Evolutionary conservation across 2,329 filamentous ascomycete genomes (phyloP), one percentile per base, ranked within the genome.

Genomic region (Colletotrichum gloeosporioides): DNA sequence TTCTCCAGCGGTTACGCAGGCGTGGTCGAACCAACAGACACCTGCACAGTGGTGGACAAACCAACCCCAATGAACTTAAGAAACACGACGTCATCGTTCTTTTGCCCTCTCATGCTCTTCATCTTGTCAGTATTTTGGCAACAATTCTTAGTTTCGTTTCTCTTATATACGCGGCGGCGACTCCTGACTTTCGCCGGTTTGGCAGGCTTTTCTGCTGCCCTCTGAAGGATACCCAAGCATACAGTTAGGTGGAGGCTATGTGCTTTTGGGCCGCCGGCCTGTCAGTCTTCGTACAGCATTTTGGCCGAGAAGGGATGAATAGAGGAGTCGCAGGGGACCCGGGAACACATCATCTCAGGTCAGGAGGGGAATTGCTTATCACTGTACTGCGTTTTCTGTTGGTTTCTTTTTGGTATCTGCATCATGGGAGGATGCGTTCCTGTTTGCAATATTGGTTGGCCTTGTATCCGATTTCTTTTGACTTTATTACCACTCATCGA

Each of bases 21-120:
- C 86, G 6, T 92, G 89, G 89, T 87, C 87, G 8, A 87, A 91
- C 49, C 92, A 93, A 79, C 92, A 93, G 79, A 92, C 92, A 74
- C 89, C 91, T 10, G 89, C 92, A 2, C 89, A 90, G 70, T 87
- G 90, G 80, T 91, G 90, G 89, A 79, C 87, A 10, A 88, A 87
- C 73, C 89, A 91, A 77, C 84, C 82, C n/a, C 83, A 85, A 79
- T 84, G 79, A 77, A n/a, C 32, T 13, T 44, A 6, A 63, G 44
- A n/a, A 29, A 22, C 3, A 49, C 55, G 57, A 49, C 62, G 39
- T 64, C 18, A 69, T 31, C 44, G 27, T 18, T 15, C 27, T 31
- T 6, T 36, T 65, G 25, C 10, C 18, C 55, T 62, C 22, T 70
- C n/a, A 39, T 39, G 55, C 39, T 25, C 71, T 73, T 25, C 25